Evolutionary conservation across 768 basidiomycete genomes (phyloP), one percentile per base, ranked within the genome.

Genomic region (Porpolomopsis calyptriformis): DNA sequence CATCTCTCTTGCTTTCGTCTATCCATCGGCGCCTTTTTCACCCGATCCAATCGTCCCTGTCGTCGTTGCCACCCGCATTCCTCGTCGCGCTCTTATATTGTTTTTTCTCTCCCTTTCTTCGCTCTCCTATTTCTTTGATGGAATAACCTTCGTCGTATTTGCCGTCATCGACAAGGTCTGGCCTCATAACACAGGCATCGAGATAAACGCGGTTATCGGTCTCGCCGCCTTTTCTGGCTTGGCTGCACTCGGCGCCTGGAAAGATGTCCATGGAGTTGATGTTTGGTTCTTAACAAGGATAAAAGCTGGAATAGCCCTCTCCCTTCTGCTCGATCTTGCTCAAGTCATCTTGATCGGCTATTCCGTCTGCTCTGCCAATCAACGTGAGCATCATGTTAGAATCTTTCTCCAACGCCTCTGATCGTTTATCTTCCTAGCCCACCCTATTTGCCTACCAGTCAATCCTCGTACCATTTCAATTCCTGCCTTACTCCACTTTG

Each of bases 51-150:
- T 90, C 58, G 85, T 79, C 31, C 65, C 81, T 43, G 85, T 90
- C 60, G 77, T 89, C 63, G 77, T 88, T 58, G 74, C 80, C 46
- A 74, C 72, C 47, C 70, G 74, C 49, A 70, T 80, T 43, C 90
- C 91, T 34, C 82, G 92, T 57, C 78, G 84, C 49, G 73, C 74
- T 34, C 63, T 80, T 49, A 90, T 97, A 58, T 71, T 92, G 39
- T 60, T 72, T 35, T 66, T 88, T 49, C 70, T 93, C 39, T 76
- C 82, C 41, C 66, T 91, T 44, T 59, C 73, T 19, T 74, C 85
- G n/a, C 60, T 82, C 42, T 80, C 83, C 12, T 93, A 79, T 59
- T 69, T 93, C 42, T 63, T 78, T 24, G 89, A 94, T 57, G 91
- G 87, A 11, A 68, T 82, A 25, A 70, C 81, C 12, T 82, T 86